phyloP scores from a whole-genome alignment of 2,329 filamentous ascomycete species.

The Sporothrix pallida region DNA sequence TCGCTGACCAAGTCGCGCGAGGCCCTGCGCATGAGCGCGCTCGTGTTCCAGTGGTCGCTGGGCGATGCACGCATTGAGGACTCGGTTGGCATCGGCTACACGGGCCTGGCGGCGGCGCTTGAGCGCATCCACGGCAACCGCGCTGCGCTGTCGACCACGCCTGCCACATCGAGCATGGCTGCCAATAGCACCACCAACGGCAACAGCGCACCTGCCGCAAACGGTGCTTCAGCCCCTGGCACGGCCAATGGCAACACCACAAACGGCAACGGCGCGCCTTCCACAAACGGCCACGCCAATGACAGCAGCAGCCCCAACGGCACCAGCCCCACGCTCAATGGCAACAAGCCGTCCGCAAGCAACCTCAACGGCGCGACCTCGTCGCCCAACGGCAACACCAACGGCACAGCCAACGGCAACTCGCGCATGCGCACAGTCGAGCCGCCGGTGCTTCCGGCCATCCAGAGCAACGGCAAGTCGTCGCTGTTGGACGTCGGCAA shows the following conservation, averaged over 20 bases:
- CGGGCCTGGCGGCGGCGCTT: constrained; percentile 68
- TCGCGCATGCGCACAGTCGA: constrained; percentile 27
- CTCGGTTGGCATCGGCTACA: constrained; percentile 69
- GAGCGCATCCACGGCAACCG: constrained; percentile 54
- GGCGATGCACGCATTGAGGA: constrained; percentile 64
- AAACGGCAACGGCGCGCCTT: not conserved
- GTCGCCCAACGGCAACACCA: not conserved
- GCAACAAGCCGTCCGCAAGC: constrained; percentile 4
- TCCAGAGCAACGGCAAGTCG: constrained; percentile 24
- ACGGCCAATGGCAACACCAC: constrained; percentile 5
- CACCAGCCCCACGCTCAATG: not conserved
- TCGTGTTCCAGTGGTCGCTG: constrained; percentile 70
- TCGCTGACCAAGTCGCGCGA: constrained; percentile 65
- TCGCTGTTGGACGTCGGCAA: constrained; percentile 33
- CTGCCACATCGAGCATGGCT: constrained; percentile 3
- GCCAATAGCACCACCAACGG: not conserved
- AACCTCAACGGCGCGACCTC: constrained; percentile 2
- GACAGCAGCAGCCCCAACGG: constrained; percentile 11
- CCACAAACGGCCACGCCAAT: constrained; percentile 23
- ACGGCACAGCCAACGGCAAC: not conserved
- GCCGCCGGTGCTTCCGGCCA: constrained; percentile 26
- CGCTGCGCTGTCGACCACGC: constrained; percentile 37
- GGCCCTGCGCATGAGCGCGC: constrained; percentile 66
- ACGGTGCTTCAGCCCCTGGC: not conserved
- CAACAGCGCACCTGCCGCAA: not conserved